Percentiles rank a stretch among this genome's conserved stretches.
Conservation (phyloP, 2,329 filamentous ascomycete genomes). For the Fusarium redolens region DNA sequence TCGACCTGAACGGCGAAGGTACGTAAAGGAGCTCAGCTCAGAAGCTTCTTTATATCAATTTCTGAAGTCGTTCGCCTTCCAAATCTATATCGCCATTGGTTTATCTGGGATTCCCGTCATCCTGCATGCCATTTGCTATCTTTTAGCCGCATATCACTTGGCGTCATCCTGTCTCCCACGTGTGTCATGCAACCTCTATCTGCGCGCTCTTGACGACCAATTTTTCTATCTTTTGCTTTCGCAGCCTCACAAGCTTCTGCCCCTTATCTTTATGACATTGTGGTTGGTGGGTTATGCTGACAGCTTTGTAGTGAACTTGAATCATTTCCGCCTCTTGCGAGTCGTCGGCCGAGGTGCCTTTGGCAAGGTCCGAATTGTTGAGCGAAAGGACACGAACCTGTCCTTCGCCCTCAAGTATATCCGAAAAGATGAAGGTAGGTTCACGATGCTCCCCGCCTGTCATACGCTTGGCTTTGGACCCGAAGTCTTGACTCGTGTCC, state of each 20-base stretch:
- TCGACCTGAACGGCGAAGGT: conserved; percentile 95
- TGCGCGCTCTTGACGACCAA: conserved; percentile 3
- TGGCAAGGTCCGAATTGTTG: conserved; percentile 98
- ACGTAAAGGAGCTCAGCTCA: conserved; percentile 40
- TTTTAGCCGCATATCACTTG: conserved; percentile 34
- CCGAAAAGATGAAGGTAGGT: conserved; percentile 93
- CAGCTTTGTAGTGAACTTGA: conserved; percentile 80
- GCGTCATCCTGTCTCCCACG: conserved; percentile 39
- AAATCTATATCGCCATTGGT: conserved; percentile 10
- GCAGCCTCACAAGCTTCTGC: neutral
- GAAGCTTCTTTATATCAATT: neutral
- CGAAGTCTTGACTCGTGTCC: conserved; percentile 1
- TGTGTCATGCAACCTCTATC: conserved; percentile 39
- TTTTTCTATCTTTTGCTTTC: neutral
- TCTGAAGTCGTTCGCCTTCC: neutral
- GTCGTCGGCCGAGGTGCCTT: conserved; percentile 98
- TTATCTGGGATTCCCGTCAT: conserved; percentile 12
- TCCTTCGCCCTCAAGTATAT: conserved; percentile 99
- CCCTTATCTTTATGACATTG: neutral
- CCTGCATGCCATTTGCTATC: conserved; percentile 17
- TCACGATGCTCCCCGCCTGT: neutral
- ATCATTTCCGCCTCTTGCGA: conserved; percentile 93
- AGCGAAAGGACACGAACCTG: conserved; percentile 92
- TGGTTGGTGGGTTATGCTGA: conserved; percentile 5
- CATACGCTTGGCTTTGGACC: neutral